Conservation (phyloP, 495 filamentous ascomycete genomes). For the Penicillium tannophilum region DNA sequence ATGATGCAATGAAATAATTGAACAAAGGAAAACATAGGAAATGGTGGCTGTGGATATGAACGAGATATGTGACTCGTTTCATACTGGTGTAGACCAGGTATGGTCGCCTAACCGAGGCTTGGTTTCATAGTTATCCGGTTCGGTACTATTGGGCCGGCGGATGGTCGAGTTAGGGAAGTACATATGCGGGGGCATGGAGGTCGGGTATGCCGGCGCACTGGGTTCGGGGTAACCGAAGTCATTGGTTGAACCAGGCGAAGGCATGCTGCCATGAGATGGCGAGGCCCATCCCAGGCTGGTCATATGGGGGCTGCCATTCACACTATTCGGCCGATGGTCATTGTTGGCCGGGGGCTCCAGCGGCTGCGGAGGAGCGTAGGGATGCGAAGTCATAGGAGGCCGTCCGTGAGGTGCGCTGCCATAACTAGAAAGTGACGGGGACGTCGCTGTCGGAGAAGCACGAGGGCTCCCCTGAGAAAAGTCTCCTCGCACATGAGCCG, state of each 20-base stretch:
- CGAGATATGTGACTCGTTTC: constrained; percentile 14
- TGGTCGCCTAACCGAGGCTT: constrained; percentile 51
- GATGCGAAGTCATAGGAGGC: constrained; percentile 79
- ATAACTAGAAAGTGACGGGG: constrained; percentile 61
- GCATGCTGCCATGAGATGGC: constrained; percentile 63
- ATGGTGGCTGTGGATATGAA: constrained; percentile 5
- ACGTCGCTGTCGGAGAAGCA: constrained; percentile 63
- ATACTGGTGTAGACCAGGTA: constrained; percentile 48
- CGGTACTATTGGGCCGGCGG: constrained; percentile 68
- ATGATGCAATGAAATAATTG: constrained; percentile 24
- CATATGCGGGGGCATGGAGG: constrained; percentile 65
- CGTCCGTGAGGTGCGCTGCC: constrained; percentile 57
- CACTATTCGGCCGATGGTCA: constrained; percentile 69
- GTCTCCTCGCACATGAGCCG: constrained; percentile 80
- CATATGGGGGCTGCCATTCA: constrained; percentile 72
- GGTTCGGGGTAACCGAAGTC: constrained; percentile 74
- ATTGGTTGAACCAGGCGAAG: constrained; percentile 66
- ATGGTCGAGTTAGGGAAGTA: constrained; percentile 63
- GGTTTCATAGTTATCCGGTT: constrained; percentile 68
- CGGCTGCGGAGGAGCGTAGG: constrained; percentile 82
- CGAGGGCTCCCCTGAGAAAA: constrained; percentile 75
- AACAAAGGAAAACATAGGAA: constrained; percentile 24
- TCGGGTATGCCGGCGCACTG: constrained; percentile 53
- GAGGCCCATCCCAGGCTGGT: constrained; percentile 73
- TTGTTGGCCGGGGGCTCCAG: constrained; percentile 85